Evolutionary conservation across 768 basidiomycete genomes (phyloP).

Genomic region (Hericium alpestre): DNA sequence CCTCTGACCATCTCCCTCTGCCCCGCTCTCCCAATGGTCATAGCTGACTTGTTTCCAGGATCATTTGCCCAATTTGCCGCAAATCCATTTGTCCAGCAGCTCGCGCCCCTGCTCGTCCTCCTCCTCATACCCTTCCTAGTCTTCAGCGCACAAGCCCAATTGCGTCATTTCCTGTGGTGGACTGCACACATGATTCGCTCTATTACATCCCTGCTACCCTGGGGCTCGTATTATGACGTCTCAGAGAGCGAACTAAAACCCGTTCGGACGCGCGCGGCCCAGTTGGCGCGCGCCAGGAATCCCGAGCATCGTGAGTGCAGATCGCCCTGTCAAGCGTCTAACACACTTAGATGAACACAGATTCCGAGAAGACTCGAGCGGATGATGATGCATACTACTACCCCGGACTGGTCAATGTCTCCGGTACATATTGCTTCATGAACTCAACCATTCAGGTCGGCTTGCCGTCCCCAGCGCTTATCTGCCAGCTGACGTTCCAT

Average conservation of each 20-base stretch:
- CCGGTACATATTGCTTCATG: constrained; percentile 96
- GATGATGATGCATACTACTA: constrained; percentile 41
- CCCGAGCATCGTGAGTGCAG: constrained; percentile 20
- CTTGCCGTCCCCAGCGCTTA: background rate
- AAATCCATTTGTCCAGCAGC: constrained; percentile 35
- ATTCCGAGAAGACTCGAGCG: background rate
- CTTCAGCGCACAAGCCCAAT: constrained; percentile 20
- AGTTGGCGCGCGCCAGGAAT: constrained; percentile 33
- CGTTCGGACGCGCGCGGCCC: constrained; percentile 44
- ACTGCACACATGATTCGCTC: constrained; percentile 47
- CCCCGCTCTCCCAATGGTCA: background rate
- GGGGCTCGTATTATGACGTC: constrained; percentile 45
- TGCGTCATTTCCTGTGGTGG: constrained; percentile 16
- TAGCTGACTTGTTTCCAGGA: background rate
- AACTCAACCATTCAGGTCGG: constrained; percentile 85
- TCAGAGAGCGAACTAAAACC: constrained; percentile 32
- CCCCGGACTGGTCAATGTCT: constrained; percentile 90
- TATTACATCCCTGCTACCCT: constrained; percentile 44
- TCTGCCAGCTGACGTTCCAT: constrained; percentile 9
- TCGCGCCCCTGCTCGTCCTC: constrained; percentile 45
- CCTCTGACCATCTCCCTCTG: background rate
- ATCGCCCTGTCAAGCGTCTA: background rate
- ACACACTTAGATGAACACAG: background rate
- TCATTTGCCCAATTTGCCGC: constrained; percentile 9
- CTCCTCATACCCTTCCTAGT: constrained; percentile 31